Conservation (phyloP, 176 grass and related monocot species). For the Eragrostis curvula region DNA sequence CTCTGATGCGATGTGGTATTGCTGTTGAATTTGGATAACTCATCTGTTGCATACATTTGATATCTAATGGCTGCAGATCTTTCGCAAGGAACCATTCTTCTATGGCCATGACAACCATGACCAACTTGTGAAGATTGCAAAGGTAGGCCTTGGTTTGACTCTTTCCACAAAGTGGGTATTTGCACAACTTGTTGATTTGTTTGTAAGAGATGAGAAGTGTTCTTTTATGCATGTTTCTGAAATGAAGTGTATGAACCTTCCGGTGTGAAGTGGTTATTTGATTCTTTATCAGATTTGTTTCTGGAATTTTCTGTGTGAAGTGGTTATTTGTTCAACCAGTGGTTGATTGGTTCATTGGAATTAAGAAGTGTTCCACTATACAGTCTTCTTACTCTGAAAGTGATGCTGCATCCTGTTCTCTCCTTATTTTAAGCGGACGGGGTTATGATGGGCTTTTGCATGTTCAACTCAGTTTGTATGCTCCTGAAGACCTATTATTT, state of each 20-base stretch:
- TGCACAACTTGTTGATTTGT: not conserved
- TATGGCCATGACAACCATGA: slow-evolving; percentile 99
- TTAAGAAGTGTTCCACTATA: not conserved
- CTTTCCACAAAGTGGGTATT: not conserved
- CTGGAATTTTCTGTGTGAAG: no score
- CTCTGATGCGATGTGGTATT: slow-evolving; percentile 14
- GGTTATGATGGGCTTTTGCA: not conserved
- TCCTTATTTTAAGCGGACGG: not conserved
- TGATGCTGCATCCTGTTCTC: not conserved
- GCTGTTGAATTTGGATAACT: slow-evolving; percentile 15
- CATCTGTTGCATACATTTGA: slow-evolving; percentile 1
- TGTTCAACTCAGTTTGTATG: not conserved
- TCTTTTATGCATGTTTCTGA: not conserved
- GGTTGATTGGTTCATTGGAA: slow-evolving; percentile 4
- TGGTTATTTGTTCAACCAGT: not conserved
- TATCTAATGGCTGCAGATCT: slow-evolving; percentile 74
- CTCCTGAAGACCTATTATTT: not conserved
- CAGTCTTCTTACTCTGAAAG: not conserved
- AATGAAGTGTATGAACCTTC: no score
- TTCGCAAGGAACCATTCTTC: slow-evolving; percentile 99
- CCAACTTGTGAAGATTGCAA: slow-evolving; percentile 97
- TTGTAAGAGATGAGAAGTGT: not conserved
- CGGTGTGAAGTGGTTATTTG: no score
- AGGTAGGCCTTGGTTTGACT: slow-evolving; percentile 51
- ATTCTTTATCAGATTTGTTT: not conserved